Conservation (phyloP, 768 basidiomycete genomes). For the Dentipellis sp. region DNA sequence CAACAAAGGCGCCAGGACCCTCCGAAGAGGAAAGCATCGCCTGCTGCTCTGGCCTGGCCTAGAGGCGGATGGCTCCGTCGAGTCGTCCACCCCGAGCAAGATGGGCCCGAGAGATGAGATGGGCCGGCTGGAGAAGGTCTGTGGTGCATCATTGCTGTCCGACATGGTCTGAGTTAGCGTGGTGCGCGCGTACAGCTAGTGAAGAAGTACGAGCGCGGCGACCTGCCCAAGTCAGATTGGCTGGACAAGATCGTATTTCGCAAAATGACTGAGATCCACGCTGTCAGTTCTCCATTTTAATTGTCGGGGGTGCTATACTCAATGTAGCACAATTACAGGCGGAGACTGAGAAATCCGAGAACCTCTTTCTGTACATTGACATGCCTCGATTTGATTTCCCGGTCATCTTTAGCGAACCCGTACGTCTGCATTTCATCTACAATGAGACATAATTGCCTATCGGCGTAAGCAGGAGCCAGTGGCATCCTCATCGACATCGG, state of each 20-base stretch:
- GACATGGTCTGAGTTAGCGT: neutral
- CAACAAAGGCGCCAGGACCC: constrained; percentile 44
- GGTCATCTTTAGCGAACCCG: constrained; percentile 88
- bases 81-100: constrained; percentile 85
- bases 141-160: constrained; percentile 4
- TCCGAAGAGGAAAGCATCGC: constrained; percentile 87
- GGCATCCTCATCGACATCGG: constrained; percentile 25
- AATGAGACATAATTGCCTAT: neutral
- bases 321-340: constrained; percentile 35
- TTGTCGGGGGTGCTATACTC: neutral
- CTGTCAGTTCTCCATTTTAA: constrained; percentile 40
- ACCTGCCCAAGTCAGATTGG: constrained; percentile 93
- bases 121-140: constrained; percentile 88
- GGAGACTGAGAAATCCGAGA: constrained; percentile 86
- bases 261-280: constrained; percentile 91
- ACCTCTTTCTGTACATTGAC: constrained; percentile 94
- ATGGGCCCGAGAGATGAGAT: constrained; percentile 78
- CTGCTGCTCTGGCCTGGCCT: constrained; percentile 73
- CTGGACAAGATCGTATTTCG: constrained; percentile 88
- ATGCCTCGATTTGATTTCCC: constrained; percentile 96
- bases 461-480: constrained; percentile 3
- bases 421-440: constrained; percentile 26
- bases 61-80: constrained; percentile 79
- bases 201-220: constrained; percentile 94
- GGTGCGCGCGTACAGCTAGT: constrained; percentile 43